Conservation (phyloP, 306 rosid genomes). For the Quillaja saponaria region DNA sequence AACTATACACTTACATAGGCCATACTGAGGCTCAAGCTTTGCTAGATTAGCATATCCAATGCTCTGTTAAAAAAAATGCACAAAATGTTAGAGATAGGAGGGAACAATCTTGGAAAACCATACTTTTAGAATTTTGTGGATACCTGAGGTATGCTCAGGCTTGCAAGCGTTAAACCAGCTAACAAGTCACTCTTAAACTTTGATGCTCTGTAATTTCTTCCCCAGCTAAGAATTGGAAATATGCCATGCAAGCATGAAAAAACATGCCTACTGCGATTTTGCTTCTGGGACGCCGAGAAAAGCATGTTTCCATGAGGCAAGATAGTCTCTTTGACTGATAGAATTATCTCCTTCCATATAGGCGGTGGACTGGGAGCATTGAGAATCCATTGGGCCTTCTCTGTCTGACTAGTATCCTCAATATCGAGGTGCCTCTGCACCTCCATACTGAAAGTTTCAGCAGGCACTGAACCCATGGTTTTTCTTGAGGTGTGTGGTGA, state of each 20-base stretch:
- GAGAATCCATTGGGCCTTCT: conserved; percentile 56
- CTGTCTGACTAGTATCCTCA: conserved; percentile 26
- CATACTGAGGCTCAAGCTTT: conserved; percentile 79
- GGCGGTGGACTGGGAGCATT: conserved; percentile 66
- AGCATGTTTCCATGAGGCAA: conserved; percentile 39
- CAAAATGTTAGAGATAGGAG: conserved; percentile 64
- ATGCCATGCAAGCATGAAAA: conserved; percentile 29
- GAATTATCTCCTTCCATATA: conserved; percentile 39
- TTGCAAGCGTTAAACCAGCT: conserved; percentile 53
- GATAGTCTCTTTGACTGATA: conserved; percentile 37
- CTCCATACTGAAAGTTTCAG: conserved; percentile 31
- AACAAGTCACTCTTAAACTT: conserved; percentile 47
- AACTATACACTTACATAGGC: conserved; percentile 90
- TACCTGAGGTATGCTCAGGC: conserved; percentile 50
- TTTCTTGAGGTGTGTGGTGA: conserved; percentile 54
- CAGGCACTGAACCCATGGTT: conserved; percentile 38
- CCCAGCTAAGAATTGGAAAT: conserved; percentile 52
- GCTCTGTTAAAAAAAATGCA: conserved; percentile 53
- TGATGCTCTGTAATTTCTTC: conserved; percentile 31
- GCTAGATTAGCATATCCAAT: conserved; percentile 91
- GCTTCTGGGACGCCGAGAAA: conserved; percentile 33
- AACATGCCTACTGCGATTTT: conserved; percentile 15
- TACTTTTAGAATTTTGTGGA: conserved; percentile 45
- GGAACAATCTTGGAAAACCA: conserved; percentile 79
- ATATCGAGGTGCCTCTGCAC: conserved; percentile 30